These are phyloP conservation scores for Termitomyces sp. DNA, from an alignment of 1,284 basidiomycete species.

Conservation along the genomic window DNA sequence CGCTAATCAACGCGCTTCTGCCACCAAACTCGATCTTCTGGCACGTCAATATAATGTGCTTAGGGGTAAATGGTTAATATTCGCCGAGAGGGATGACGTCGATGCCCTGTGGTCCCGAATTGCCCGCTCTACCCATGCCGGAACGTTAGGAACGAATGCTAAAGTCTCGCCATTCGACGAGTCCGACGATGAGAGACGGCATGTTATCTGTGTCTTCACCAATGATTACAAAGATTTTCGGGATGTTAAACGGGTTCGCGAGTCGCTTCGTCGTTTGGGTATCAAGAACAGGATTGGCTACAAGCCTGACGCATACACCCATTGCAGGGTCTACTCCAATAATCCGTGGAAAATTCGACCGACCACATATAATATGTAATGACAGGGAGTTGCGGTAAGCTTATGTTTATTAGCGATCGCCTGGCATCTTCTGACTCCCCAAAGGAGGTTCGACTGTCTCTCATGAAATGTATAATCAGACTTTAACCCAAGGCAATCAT, in stretches of 20 bases:
- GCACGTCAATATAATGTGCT: slow-evolving; percentile 1
- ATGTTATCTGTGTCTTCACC: slow-evolving; percentile 14
- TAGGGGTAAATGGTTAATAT: slow-evolving; percentile 14
- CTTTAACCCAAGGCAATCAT: no score
- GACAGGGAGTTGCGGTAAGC: background rate
- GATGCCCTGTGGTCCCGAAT: slow-evolving; percentile 11
- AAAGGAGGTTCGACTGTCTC: background rate
- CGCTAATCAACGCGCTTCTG: background rate
- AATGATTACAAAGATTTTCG: slow-evolving; percentile 5
- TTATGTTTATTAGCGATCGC: background rate
- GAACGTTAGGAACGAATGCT: slow-evolving; percentile 10
- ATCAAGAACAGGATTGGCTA: slow-evolving; percentile 9
- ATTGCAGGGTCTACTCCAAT: slow-evolving; percentile 20
- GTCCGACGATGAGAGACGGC: background rate
- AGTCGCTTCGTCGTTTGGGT: slow-evolving; percentile 11
- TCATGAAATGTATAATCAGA: no score
- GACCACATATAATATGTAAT: background rate
- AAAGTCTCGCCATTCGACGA: slow-evolving; percentile 10
- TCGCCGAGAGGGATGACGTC: background rate
- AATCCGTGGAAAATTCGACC: background rate
- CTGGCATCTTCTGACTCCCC: background rate
- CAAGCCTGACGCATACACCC: slow-evolving; percentile 12
- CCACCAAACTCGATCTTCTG: slow-evolving; percentile 3
- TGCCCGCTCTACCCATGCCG: slow-evolving; percentile 10
- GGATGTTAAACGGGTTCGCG: slow-evolving; percentile 10